A percentile compares a stretch with the other conserved stretches of the same genome.
These are phyloP conservation scores for slime mould (Dictyostelium discoideum) DNA, from an alignment of 78 protist genomes.

Conservation along the genomic window DNA sequence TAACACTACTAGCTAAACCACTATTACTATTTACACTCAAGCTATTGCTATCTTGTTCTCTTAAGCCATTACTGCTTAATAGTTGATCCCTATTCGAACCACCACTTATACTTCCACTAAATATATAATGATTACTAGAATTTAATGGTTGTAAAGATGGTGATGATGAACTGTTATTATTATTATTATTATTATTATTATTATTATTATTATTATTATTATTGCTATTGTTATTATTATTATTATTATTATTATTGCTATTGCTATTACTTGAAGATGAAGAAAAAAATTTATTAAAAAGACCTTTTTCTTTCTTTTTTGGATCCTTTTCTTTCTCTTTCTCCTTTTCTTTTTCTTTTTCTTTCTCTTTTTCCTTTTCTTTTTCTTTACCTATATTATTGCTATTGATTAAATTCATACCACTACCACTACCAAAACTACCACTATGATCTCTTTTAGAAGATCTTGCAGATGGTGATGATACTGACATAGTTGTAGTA, in stretches of 20 bases:
- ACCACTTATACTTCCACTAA: neutral
- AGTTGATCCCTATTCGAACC: neutral
- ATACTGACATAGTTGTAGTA: neutral
- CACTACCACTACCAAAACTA: neutral
- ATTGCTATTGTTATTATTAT: too few relatives aligned
- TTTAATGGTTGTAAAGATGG: conserved; percentile 13
- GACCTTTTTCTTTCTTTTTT: neutral
- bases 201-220: too few relatives aligned
- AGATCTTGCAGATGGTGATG: neutral
- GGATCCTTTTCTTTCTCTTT: neutral
- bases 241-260: too few relatives aligned
- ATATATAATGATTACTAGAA: neutral
- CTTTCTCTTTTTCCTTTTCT: neutral
- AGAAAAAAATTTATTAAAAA: neutral
- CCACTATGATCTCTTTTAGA: neutral
- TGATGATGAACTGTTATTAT: neutral
- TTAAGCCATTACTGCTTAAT: conserved; percentile 3
- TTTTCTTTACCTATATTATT: neutral
- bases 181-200: neutral
- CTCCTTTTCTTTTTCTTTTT: neutral
- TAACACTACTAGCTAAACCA: conserved; percentile 5
- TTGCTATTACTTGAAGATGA: neutral
- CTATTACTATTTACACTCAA: neutral
- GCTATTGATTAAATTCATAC: conserved; percentile 6
- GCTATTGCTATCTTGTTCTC: neutral